Conservation (phyloP, 768 basidiomycete genomes). For the Lactifluus volemus region DNA sequence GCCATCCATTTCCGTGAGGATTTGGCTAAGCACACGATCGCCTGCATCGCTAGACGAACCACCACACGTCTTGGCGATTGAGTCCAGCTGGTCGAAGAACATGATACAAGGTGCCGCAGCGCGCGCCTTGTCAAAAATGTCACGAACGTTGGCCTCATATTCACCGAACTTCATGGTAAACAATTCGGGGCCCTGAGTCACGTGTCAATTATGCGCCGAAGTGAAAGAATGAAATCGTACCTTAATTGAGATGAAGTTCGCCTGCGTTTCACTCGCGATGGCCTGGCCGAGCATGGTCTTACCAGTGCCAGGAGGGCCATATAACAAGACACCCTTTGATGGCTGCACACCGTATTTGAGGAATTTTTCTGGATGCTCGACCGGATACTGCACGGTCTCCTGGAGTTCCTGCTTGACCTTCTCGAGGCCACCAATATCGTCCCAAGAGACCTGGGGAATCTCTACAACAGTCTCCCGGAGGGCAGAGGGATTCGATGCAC, state of each 20-base stretch:
- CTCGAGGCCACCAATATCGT: constrained; percentile 98
- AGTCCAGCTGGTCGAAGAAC: constrained; percentile 99
- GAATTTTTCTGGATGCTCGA: constrained; percentile 99
- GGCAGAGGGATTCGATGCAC: constrained; percentile 95
- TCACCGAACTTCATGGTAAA: constrained; percentile 99
- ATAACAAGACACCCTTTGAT: constrained; percentile 98
- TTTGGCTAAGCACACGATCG: constrained; percentile 95
- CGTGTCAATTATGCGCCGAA: constrained; percentile 13
- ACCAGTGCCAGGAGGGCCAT: constrained; percentile 99
- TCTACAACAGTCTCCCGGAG: constrained; percentile 99
- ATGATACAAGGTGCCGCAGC: constrained; percentile 99
- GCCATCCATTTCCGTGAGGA: constrained; percentile 97
- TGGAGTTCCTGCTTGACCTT: constrained; percentile 99
- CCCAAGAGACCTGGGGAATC: constrained; percentile 97
- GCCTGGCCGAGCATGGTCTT: constrained; percentile 98
- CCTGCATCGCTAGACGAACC: constrained; percentile 82
- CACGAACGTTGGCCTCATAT: constrained; percentile 98
- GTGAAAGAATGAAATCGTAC: constrained; percentile 26
- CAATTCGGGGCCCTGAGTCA: constrained; percentile 76
- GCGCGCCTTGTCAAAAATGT: constrained; percentile 99
- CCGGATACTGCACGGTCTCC: constrained; percentile 99
- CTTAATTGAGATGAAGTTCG: constrained; percentile 99
- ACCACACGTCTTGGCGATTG: constrained; percentile 96
- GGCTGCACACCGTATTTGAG: constrained; percentile 99
- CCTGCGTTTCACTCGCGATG: constrained; percentile 98